These are phyloP conservation scores for Ceratocystis cacaofunesta DNA, from an alignment of 2,329 filamentous ascomycete genomes.

Conservation along the genomic window DNA sequence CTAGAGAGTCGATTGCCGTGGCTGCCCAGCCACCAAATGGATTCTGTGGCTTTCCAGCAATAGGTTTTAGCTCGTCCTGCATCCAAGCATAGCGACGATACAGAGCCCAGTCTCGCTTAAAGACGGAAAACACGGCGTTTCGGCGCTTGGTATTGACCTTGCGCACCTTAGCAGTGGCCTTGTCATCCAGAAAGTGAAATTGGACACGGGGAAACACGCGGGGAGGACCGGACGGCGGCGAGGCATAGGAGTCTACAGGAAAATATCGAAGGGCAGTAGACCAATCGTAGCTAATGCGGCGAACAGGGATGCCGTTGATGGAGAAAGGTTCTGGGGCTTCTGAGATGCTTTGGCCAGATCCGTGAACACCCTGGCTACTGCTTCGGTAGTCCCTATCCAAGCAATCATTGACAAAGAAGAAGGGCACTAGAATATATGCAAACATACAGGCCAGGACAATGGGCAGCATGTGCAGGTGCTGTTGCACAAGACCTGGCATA, in stretches of 20 bases:
- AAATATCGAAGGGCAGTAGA: conserved; percentile 20
- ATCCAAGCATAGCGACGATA: conserved; percentile 40
- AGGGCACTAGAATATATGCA: conserved; percentile 10
- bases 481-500: conserved; percentile 4
- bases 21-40: conserved; percentile 42
- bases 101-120: conserved; percentile 33
- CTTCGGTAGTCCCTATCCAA: neutral
- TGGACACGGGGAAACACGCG: conserved; percentile 23
- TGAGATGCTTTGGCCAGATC: neutral
- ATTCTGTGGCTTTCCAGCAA: conserved; percentile 33
- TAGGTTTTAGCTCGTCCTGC: conserved; percentile 36
- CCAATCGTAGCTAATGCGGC: conserved; percentile 25
- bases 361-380: neutral
- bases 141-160: conserved; percentile 21
- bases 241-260: conserved; percentile 24
- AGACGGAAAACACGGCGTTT: conserved; percentile 29
- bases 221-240: conserved; percentile 22
- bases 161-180: neutral
- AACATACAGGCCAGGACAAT: conserved; percentile 7
- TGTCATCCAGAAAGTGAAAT: conserved; percentile 25
- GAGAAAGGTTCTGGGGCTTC: neutral
- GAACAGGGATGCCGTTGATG: conserved; percentile 17
- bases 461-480: conserved; percentile 9
- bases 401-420: conserved; percentile 6
- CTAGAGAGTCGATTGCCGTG: conserved; percentile 44